Base-by-base conservation (phyloP, 257 asterid genomes). In the Datura wrightii region DNA sequence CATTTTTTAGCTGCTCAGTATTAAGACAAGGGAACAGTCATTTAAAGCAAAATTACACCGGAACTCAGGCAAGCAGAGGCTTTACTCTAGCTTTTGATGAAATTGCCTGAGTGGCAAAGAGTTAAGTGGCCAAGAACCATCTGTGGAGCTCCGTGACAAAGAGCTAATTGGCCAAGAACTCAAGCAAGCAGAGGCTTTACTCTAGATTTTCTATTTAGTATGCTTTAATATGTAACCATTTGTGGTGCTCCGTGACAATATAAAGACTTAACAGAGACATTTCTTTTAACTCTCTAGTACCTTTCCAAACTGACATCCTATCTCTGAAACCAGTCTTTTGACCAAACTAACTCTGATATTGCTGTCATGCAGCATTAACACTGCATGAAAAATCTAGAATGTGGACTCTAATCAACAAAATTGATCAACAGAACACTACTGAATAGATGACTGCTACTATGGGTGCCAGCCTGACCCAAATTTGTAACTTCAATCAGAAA, bases 21-120 rank as follows among this genome's bases (percentile, higher is more conserved):
- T 72, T 54, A 76, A 14, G 24, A 50, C 6, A n/a, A 84, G 44
- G 44, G 76, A 19, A 16, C 5, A 44, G 65, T 42, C 9, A 72
- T 39, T 36, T 69, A 31, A 44, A 69, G 79, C 41, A 60, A 48
- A 70, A 74, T 74, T 74, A 48, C 81, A 60, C 15, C 18, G 59
- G 56, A 46, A 82, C 84, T 42, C 58, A 41, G 58, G 83, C 31
- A 83, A 72, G 48, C 63, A 52, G 63, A 78, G 46, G 48, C 63
- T 7, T 5, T 50, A 50, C 62, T 76, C 60, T 48, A 24, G 59
- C 42, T 46, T 74, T 50, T 74, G 80, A 74, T 48, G 80, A 8
- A 46, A 31, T 50, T 48, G 62, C 62, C 56, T 3, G 41, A 50
- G 60, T 14, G 81, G 81, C 37, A 19, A 60, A 9, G 69, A 10